Conservation (phyloP, 2,329 filamentous ascomycete species). For the Mollisiaceae sp. region DNA sequence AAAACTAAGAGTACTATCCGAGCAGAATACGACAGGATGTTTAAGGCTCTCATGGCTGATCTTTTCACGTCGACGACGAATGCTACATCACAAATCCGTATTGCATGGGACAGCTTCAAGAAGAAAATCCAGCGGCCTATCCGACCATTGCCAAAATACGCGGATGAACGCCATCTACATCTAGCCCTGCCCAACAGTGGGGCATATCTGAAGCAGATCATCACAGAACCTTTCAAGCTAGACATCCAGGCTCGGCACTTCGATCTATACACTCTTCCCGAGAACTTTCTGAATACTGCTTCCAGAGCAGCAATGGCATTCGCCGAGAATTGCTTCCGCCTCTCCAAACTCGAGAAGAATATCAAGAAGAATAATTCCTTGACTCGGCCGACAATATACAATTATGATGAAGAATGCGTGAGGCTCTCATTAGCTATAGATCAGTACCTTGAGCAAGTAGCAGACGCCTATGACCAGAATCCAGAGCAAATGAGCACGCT, state of each 20-base stretch:
- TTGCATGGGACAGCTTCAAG: constrained; percentile 50
- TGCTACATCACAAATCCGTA: constrained; percentile 42
- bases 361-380: constrained; percentile 19
- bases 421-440: constrained; percentile 39
- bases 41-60: constrained; percentile 36
- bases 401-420: not conserved
- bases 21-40: constrained; percentile 40
- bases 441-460: constrained; percentile 44
- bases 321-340: constrained; percentile 35
- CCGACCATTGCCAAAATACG: constrained; percentile 47
- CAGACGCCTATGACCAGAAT: constrained; percentile 48
- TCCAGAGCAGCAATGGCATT: constrained; percentile 24
- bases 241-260: not conserved
- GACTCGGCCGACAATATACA: not conserved
- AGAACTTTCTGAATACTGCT: not conserved
- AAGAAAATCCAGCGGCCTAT: constrained; percentile 45
- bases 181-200: constrained; percentile 51
- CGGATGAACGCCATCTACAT: constrained; percentile 40
- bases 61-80: constrained; percentile 41
- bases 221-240: constrained; percentile 8
- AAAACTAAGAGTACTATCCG: constrained; percentile 42
- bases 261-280: constrained; percentile 22
- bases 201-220: constrained; percentile 39
- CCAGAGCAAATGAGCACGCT: constrained; percentile 56
- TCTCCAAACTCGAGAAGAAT: constrained; percentile 30